Conservation (phyloP, 1,284 basidiomycete species). For the Ganoderma lucidum region DNA sequence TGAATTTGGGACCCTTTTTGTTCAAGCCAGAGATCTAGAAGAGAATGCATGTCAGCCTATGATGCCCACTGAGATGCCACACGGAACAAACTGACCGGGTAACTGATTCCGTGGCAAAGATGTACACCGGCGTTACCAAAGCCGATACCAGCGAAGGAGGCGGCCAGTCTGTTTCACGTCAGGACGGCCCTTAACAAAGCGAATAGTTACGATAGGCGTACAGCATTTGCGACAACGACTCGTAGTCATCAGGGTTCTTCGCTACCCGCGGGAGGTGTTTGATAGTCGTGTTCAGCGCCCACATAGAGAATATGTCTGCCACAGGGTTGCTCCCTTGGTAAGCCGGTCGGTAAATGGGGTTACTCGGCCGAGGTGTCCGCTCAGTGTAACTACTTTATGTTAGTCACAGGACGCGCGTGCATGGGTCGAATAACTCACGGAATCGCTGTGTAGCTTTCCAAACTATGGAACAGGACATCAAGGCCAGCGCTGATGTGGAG, state of each 20-base stretch:
- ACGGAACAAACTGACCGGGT: conserved; percentile 60
- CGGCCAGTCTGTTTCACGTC: conserved; percentile 64
- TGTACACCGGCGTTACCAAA: conserved; percentile 97
- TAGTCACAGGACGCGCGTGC: neutral
- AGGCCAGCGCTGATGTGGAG: conserved; percentile 93
- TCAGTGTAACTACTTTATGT: conserved; percentile 75
- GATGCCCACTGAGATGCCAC: conserved; percentile 4
- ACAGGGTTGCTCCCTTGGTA: conserved; percentile 98
- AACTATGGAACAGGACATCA: conserved; percentile 94
- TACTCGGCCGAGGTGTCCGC: conserved; percentile 87
- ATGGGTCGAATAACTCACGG: conserved; percentile 58
- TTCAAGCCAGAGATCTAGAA: conserved; percentile 93
- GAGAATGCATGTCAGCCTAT: neutral
- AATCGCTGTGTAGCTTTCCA: conserved; percentile 94
- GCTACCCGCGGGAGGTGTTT: conserved; percentile 91
- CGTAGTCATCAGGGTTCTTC: conserved; percentile 80
- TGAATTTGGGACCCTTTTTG: conserved; percentile 90
- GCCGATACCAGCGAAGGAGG: conserved; percentile 95
- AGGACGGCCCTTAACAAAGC: neutral
- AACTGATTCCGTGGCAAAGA: conserved; percentile 89
- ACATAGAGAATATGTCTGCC: conserved; percentile 94
- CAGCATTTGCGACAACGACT: conserved; percentile 94
- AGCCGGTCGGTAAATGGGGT: conserved; percentile 91
- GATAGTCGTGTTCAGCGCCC: conserved; percentile 93
- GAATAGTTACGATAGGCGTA: conserved; percentile 47